phyloP scores from a whole-genome alignment of 345 rosid genomes.

The Melaleuca quinquenervia region DNA sequence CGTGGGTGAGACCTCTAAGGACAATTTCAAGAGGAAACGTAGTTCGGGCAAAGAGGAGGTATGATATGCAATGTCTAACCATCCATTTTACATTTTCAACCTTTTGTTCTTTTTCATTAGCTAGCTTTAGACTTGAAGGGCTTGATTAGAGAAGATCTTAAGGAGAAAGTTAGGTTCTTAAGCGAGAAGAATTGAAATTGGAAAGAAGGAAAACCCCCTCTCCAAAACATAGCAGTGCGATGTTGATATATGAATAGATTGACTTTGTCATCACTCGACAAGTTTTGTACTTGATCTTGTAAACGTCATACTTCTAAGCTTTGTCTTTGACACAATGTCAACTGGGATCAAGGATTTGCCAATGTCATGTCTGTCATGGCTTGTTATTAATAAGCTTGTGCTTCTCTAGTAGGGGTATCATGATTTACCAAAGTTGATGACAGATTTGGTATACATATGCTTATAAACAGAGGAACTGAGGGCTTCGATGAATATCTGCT shows the following conservation, averaged over 20 bases:
- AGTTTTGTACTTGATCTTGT: neutral
- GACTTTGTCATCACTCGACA: neutral
- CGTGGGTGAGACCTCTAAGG: conserved; percentile 37
- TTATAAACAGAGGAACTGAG: neutral
- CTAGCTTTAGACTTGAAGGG: conserved; percentile 29
- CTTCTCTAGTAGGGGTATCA: neutral
- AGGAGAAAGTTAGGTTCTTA: neutral
- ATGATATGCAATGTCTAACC: neutral
- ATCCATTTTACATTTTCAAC: neutral
- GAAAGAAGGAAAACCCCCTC: neutral
- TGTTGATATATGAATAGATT: neutral
- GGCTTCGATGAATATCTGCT: neutral
- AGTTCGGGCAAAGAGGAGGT: conserved; percentile 49
- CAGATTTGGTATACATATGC: neutral
- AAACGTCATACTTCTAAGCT: neutral
- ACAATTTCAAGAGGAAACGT: conserved; percentile 48
- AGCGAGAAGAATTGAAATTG: neutral
- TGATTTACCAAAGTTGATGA: neutral
- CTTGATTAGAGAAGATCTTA: neutral
- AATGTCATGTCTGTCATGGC: neutral
- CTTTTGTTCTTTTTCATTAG: neutral
- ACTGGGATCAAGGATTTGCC: neutral
- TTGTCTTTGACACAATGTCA: neutral
- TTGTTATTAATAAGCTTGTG: neutral
- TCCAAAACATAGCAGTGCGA: neutral